These are phyloP conservation scores for Podila epigama DNA, from an alignment of 192 early-diverging fungal genomes.

Conservation along the genomic window DNA sequence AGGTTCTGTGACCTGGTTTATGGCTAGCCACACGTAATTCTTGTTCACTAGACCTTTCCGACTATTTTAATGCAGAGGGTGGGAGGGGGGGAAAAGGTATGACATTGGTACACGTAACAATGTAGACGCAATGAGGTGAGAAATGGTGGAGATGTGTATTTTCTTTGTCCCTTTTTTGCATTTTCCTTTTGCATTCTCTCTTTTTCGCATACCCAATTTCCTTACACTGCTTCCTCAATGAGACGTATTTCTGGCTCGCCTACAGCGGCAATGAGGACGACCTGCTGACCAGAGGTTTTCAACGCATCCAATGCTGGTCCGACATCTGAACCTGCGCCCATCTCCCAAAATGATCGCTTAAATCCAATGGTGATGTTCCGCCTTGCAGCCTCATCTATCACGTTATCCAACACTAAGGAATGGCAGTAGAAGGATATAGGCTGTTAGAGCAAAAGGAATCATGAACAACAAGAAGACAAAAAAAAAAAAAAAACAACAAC, in stretches of 20 bases:
- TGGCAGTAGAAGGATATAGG: not conserved
- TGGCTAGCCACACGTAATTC: constrained; percentile 54
- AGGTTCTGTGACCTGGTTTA: constrained; percentile 42
- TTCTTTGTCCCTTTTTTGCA: too few species aligned
- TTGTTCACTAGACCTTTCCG: constrained; percentile 32
- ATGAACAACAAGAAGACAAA: too few species aligned
- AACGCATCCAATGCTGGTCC: constrained; percentile 27
- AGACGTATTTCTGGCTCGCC: constrained; percentile 38
- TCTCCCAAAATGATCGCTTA: constrained; percentile 46
- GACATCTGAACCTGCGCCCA: constrained; percentile 27
- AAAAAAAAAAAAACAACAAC: not conserved
- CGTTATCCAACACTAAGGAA: constrained; percentile 51
- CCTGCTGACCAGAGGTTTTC: constrained; percentile 41
- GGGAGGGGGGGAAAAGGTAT: not conserved
- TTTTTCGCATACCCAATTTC: not conserved
- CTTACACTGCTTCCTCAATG: constrained; percentile 47
- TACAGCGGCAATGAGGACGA: constrained; percentile 54
- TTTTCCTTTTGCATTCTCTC: too few species aligned
- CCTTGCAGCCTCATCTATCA: constrained; percentile 22
- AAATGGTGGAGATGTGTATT: too few species aligned
- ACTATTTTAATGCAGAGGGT: not conserved
- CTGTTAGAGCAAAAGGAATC: too few species aligned
- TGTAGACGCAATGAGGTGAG: too few species aligned
- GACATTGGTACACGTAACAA: too few species aligned
- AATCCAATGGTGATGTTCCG: constrained; percentile 46